Evolutionary conservation across 1,284 basidiomycete genomes (phyloP).

Genomic region (Tylopilus sp.): DNA sequence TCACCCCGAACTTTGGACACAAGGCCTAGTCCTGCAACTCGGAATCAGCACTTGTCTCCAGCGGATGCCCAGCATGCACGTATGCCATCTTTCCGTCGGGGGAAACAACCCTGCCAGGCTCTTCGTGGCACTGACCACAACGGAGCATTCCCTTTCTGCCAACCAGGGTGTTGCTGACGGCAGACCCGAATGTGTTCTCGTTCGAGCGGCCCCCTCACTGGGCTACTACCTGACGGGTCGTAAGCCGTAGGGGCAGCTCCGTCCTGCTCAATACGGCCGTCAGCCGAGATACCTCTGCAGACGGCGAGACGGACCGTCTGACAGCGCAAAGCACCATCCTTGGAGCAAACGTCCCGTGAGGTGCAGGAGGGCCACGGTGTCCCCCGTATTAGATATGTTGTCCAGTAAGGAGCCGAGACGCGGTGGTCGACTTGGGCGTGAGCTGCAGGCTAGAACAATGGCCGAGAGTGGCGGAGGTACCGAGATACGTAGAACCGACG

Average conservation of each 20-base stretch:
- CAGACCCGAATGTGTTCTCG: constrained; percentile 20
- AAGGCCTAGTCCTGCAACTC: not conserved
- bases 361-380: constrained; percentile 24
- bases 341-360: no score
- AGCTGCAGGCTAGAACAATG: constrained; percentile 15
- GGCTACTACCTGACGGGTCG: constrained; percentile 9
- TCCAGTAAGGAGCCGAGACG: constrained; percentile 30
- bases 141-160: constrained; percentile 13
- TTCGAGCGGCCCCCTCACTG: not conserved
- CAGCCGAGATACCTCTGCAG: constrained; percentile 22
- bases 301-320: not conserved
- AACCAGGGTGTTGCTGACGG: constrained; percentile 30
- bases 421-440: constrained; percentile 21
- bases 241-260: constrained; percentile 12
- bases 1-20: constrained; percentile 1
- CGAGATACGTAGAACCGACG: constrained; percentile 1
- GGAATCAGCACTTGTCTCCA: not conserved
- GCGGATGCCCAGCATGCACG: constrained; percentile 11
- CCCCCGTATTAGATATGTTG: no score
- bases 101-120: constrained; percentile 21
- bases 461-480: not conserved
- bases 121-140: constrained; percentile 18
- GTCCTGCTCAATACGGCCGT: constrained; percentile 24
- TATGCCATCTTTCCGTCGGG: constrained; percentile 15
- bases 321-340: constrained; percentile 9